Evolutionary conservation across 208 protist genomes (phyloP), one percentile per base, ranked within the genome.

Genomic region (Herpetomonas samuelpessoai): DNA sequence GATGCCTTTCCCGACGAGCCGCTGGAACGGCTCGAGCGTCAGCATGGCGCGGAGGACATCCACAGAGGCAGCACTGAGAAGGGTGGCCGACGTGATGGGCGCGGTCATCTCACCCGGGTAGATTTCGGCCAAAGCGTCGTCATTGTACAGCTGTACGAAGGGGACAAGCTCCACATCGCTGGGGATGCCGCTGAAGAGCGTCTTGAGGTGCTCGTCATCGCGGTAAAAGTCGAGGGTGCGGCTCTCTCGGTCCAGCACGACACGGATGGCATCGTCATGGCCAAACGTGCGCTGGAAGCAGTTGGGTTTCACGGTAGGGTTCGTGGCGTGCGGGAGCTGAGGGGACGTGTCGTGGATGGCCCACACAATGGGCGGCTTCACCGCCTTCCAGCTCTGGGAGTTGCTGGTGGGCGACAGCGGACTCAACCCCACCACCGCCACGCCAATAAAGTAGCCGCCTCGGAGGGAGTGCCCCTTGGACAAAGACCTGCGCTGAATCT

Each of bases 71-170:
- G 85, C 86, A 39, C 81, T 71, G 19, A 96, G 81, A 45, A 96
- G 71, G 28, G 72, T 90, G 0, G 78, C 56, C 0, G 77, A 72
- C 27, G 87, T 83, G 58, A 96, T 92, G 2, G 90, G 85, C 12
- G 85, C 70, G 25, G 79, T 93, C 85, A 93, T 93, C 51, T 78
- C 71, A 18, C 90, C 90, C 38, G 81, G 48, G 57, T 63, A 72
- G 63, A 96, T 88, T 27, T 59, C 56, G 6, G 72, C 90, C 10
- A 67, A 68, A 14, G 90, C 86, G 64, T 96, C 87, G 62, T 96
- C 90, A 69, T 96, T 96, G 77, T 96, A 96, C 1, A 96, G 81
- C 68, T 96, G 90, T 54, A 86, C 90, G 74, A 96, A 96, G 1
- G 90, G 90, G 16, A 93, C 90, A 39, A 96, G 67, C 63, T 96